Percentiles rank a stretch among this genome's conserved stretches.
Evolutionary conservation across 495 filamentous ascomycete species (phyloP).

Genomic region (Patellaria atrata): DNA sequence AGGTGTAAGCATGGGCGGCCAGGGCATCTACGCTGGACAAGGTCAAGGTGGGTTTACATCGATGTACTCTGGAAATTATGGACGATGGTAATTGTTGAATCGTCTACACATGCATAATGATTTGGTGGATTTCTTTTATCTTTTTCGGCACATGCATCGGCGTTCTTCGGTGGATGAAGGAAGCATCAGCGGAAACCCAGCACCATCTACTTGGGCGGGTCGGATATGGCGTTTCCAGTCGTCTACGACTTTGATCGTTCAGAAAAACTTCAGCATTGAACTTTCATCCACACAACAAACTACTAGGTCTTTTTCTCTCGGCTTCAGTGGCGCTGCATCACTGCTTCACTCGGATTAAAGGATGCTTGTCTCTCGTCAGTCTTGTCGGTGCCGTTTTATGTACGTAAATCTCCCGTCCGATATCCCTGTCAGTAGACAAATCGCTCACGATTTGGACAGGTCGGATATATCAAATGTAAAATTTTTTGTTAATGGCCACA

Average conservation of each 20-base stretch:
- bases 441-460: conserved; percentile 18
- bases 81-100: conserved; percentile 65
- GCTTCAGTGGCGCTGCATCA: too few relatives aligned
- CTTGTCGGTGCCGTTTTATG: conserved; percentile 26
- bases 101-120: conserved; percentile 6
- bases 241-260: too few relatives aligned
- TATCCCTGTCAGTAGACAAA: conserved; percentile 13
- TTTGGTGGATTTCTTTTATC: conserved; percentile 12
- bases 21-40: conserved; percentile 81
- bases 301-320: too few relatives aligned
- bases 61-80: conserved; percentile 42
- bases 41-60: conserved; percentile 97
- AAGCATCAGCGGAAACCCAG: conserved; percentile 20
- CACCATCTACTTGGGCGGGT: too few relatives aligned
- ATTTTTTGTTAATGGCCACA: too few relatives aligned
- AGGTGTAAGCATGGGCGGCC: conserved; percentile 52
- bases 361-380: conserved; percentile 23
- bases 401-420: conserved; percentile 27
- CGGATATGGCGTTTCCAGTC: too few relatives aligned
- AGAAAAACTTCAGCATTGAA: too few relatives aligned
- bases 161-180: conserved; percentile 13
- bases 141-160: conserved; percentile 9
- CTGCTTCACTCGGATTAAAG: too few relatives aligned
- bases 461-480: conserved; percentile 3
- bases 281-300: too few relatives aligned